Conservation (phyloP, 202 grass and related monocot species). For the Setaria viridis region DNA sequence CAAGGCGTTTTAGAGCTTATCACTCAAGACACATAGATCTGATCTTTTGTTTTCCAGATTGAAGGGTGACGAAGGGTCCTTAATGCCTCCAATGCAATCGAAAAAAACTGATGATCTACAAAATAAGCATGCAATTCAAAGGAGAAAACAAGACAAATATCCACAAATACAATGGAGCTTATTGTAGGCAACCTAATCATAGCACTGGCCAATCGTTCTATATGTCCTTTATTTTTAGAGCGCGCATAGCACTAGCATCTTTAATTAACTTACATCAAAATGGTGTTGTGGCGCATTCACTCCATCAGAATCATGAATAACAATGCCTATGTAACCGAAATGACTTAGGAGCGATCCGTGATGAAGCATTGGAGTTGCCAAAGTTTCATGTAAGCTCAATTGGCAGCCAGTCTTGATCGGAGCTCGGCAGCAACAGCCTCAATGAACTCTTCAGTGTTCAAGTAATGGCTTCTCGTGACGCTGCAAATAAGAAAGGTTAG, state of each 20-base stretch:
- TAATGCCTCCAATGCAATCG: not conserved
- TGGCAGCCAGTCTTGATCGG: slow-evolving; percentile 59
- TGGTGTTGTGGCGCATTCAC: not conserved
- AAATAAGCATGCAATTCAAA: not conserved
- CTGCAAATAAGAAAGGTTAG: slow-evolving; percentile 43
- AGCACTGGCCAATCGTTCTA: not conserved
- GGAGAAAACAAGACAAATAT: not conserved
- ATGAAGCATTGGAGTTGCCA: not conserved
- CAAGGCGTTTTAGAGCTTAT: not conserved
- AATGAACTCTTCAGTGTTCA: slow-evolving; percentile 95
- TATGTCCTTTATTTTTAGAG: slow-evolving; percentile 45
- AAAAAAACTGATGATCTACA: not conserved
- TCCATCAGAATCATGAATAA: slow-evolving; percentile 25
- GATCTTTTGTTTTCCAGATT: not conserved
- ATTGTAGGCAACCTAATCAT: not conserved
- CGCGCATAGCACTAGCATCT: slow-evolving; percentile 34
- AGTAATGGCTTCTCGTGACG: slow-evolving; percentile 70
- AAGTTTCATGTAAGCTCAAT: slow-evolving; percentile 43
- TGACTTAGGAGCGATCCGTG: not conserved
- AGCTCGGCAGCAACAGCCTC: slow-evolving; percentile 80
- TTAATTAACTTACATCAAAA: slow-evolving; percentile 12
- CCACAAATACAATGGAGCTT: not conserved
- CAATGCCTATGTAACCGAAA: slow-evolving; percentile 37
- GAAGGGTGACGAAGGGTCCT: not conserved
- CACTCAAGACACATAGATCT: not conserved